Conservation (phyloP, 1,139 yeast genomes). For the Taiozyma onychis region DNA sequence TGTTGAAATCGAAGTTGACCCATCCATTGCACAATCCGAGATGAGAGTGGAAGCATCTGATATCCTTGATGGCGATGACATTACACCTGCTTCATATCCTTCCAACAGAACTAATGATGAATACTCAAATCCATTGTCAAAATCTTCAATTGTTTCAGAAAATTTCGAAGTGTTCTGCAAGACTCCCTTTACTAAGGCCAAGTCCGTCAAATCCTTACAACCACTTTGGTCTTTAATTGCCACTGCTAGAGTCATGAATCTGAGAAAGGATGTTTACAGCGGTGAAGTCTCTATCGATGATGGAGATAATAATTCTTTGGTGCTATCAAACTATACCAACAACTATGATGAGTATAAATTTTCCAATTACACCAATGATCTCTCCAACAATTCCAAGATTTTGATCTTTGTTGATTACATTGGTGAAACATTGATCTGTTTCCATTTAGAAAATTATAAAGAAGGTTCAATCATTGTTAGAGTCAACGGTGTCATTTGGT, state of each 20-base stretch:
- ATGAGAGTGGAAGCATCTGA: slow-evolving; percentile 6
- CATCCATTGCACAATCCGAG: slow-evolving; percentile 2
- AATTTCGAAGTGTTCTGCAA: slow-evolving; percentile 51
- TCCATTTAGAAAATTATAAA: slow-evolving; percentile 37
- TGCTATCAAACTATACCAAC: slow-evolving; percentile 30
- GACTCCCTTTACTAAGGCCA: slow-evolving; percentile 14
- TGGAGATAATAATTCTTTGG: slow-evolving; percentile 17
- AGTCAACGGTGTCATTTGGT: slow-evolving; percentile 62
- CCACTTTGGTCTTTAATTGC: slow-evolving; percentile 68
- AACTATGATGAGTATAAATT: slow-evolving; percentile 32
- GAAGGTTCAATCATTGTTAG: slow-evolving; percentile 37
- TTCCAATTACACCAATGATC: slow-evolving; percentile 26
- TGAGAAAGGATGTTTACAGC: slow-evolving; percentile 37
- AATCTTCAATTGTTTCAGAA: slow-evolving; percentile 42
- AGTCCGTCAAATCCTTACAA: slow-evolving; percentile 34
- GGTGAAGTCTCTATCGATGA: slow-evolving; percentile 29
- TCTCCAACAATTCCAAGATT: slow-evolving; percentile 23
- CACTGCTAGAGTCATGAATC: slow-evolving; percentile 51
- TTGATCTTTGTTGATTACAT: slow-evolving; percentile 45
- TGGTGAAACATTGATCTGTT: slow-evolving; percentile 46
- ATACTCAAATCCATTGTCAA: slow-evolving; percentile 25
- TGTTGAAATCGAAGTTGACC: slow-evolving; percentile 7
- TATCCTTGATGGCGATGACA: not conserved
- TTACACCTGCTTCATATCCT: slow-evolving; percentile 18
- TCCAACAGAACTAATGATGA: slow-evolving; percentile 15